A percentile compares a stretch with the other conserved stretches of the same genome.
Conservation (phyloP, 805 yeast genomes). For the Candida germanica region DNA sequence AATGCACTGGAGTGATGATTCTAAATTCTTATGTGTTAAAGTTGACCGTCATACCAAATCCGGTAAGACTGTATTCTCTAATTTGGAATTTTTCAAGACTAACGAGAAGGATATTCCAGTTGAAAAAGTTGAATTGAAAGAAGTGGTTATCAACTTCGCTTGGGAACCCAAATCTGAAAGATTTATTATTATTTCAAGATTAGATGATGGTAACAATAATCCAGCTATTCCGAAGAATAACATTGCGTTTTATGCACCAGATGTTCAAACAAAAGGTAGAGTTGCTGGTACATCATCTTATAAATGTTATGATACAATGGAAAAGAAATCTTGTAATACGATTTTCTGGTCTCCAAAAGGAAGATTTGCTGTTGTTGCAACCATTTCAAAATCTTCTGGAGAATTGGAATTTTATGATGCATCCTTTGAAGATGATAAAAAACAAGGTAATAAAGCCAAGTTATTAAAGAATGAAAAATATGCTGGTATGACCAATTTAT, state of each 20-base stretch:
- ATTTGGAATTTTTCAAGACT: constrained; percentile 86
- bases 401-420: constrained; percentile 84
- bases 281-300: constrained; percentile 48
- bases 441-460: constrained; percentile 53
- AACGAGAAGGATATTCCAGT: constrained; percentile 90
- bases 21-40: constrained; percentile 81
- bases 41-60: constrained; percentile 97
- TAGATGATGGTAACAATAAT: constrained; percentile 53
- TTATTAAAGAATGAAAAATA: constrained; percentile 61
- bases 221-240: constrained; percentile 65
- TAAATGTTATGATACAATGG: constrained; percentile 55
- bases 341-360: constrained; percentile 92
- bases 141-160: constrained; percentile 79
- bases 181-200: constrained; percentile 72
- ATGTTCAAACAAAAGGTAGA: constrained; percentile 44
- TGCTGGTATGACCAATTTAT: constrained; percentile 74
- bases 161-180: constrained; percentile 96
- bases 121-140: constrained; percentile 89
- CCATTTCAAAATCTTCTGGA: constrained; percentile 49
- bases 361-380: constrained; percentile 65
- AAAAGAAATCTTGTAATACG: constrained; percentile 65
- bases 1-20: constrained; percentile 91
- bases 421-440: constrained; percentile 72
- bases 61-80: constrained; percentile 85
- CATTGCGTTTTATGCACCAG: constrained; percentile 80